phyloP scores from a whole-genome alignment of 768 basidiomycete species.

The Psilocybe cyanescens region DNA sequence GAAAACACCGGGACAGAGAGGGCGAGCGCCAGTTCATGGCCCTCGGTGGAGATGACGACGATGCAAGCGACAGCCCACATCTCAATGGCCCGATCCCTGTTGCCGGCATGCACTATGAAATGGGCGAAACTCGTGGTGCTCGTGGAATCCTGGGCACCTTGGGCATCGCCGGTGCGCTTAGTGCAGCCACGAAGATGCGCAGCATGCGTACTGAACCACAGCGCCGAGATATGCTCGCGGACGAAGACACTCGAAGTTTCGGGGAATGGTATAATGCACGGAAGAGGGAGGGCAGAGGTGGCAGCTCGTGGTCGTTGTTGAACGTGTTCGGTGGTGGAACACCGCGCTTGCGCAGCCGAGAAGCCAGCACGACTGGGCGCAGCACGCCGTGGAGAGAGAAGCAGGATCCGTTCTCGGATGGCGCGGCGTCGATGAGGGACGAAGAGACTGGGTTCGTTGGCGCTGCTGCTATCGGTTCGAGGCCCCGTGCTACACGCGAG shows the following conservation, averaged over 20 bases:
- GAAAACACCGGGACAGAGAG: slow-evolving; percentile 25
- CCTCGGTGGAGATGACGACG: slow-evolving; percentile 30
- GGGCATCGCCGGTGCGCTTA: slow-evolving; percentile 37
- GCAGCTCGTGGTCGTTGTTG: slow-evolving; percentile 59
- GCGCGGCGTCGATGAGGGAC: slow-evolving; percentile 38
- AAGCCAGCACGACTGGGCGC: slow-evolving; percentile 35
- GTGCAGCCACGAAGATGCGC: slow-evolving; percentile 30
- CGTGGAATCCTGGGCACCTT: slow-evolving; percentile 23
- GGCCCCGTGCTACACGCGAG: slow-evolving; percentile 35
- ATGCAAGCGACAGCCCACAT: slow-evolving; percentile 37
- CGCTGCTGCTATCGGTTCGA: slow-evolving; percentile 20
- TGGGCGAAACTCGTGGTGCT: slow-evolving; percentile 14
- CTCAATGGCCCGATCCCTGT: slow-evolving; percentile 34
- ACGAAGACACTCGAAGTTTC: slow-evolving; percentile 70
- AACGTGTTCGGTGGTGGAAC: slow-evolving; percentile 43
- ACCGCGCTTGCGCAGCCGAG: slow-evolving; percentile 39
- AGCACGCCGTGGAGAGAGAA: slow-evolving; percentile 44
- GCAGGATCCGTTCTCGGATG: slow-evolving; percentile 55
- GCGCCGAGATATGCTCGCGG: slow-evolving; percentile 76
- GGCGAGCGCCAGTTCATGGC: slow-evolving; percentile 33
- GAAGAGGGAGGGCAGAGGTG: slow-evolving; percentile 42
- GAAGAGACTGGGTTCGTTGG: slow-evolving; percentile 34
- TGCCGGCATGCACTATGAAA: slow-evolving; percentile 25
- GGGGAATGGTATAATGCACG: slow-evolving; percentile 39
- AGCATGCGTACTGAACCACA: slow-evolving; percentile 27